Evolutionary conservation across 2,329 filamentous ascomycete species (phyloP), one percentile per base, ranked within the genome.

Genomic region (Colletotrichum scovillei): DNA sequence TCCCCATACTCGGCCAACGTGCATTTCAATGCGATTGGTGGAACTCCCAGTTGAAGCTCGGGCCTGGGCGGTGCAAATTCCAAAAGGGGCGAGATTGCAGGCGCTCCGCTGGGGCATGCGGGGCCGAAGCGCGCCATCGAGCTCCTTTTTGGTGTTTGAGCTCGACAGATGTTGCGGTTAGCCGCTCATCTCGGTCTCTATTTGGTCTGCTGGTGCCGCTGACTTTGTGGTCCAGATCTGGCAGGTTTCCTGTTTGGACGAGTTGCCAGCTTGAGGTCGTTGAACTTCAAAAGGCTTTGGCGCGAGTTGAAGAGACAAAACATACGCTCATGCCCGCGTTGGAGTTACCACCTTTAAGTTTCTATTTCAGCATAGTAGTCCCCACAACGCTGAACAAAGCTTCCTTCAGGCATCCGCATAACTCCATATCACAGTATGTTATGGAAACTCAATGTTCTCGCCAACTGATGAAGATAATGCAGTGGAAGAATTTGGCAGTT

Each of bases 51-150:
- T 35, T 22, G 28, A 38, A 57, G 49, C 55, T 53, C 56, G 67
- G 67, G 32, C 55, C 30, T 32, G 6, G 59, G 46, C 67, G 56
- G 67, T 66, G 46, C 67, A 60, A 9, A 32, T n/a, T 22, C 67
- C 60, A 63, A 70, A 70, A 42, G 62, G 67, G 60, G 62, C 28
- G 49, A 70, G 35, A 62, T 66, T 70, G 49, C 60, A 70, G 70
- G 49, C n/a, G 22, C n/a, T 66, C 49, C 46, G 67, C 53, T 69
- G 67, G 70, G 35, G 60, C 57, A 14, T 59, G 65, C 58, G 58
- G 64, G 38, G 65, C 65, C 38, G 28, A 4, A 30, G 28, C 30
- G 16, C 38, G 5, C 26, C 52, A 26, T 56, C 11, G 22, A 22
- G 14, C 22, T 52, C 16, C 22, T 64, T 42, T 30, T 9, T 14